phyloP scores from a whole-genome alignment of 2,329 filamentous ascomycete genomes.

The Cytospora piceae region DNA sequence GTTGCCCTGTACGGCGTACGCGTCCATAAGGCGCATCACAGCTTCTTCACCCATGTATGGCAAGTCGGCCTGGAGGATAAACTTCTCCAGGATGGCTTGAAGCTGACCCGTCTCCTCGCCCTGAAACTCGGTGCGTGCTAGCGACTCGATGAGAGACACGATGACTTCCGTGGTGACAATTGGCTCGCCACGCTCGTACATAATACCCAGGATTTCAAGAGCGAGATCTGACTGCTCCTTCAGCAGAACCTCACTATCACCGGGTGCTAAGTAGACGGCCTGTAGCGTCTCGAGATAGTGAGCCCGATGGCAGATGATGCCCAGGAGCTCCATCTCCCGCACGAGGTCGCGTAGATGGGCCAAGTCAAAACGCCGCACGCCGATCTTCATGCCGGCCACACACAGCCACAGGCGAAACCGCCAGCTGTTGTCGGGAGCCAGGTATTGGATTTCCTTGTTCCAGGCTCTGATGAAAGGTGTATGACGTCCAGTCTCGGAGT shows the following conservation, averaged over 20 bases:
- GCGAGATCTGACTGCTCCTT: constrained; percentile 44
- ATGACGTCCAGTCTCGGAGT: constrained; percentile 10
- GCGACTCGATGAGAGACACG: constrained; percentile 50
- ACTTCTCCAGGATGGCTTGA: constrained; percentile 49
- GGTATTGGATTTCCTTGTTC: constrained; percentile 35
- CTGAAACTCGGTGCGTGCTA: constrained; percentile 40
- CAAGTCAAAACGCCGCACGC: constrained; percentile 27
- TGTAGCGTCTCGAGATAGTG: constrained; percentile 45
- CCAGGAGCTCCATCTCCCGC: constrained; percentile 45
- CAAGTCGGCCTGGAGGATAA: constrained; percentile 45
- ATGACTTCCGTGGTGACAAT: constrained; percentile 53
- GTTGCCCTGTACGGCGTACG: constrained; percentile 51
- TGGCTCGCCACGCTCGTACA: constrained; percentile 49
- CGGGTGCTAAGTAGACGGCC: constrained; percentile 41
- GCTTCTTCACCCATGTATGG: constrained; percentile 45
- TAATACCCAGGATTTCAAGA: constrained; percentile 48
- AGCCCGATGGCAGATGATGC: constrained; percentile 41
- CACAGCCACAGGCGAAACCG: constrained; percentile 40
- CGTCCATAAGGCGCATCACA: constrained; percentile 48
- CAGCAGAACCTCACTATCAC: constrained; percentile 32
- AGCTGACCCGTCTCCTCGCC: constrained; percentile 43
- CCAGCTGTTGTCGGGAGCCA: constrained; percentile 41
- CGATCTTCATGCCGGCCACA: constrained; percentile 33
- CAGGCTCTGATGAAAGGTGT: constrained; percentile 29
- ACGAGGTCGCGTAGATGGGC: constrained; percentile 38